Evolutionary conservation across 2,329 filamentous ascomycete genomes (phyloP), one percentile per base, ranked within the genome.

Genomic region (Trichophyton mentagrophytes): DNA sequence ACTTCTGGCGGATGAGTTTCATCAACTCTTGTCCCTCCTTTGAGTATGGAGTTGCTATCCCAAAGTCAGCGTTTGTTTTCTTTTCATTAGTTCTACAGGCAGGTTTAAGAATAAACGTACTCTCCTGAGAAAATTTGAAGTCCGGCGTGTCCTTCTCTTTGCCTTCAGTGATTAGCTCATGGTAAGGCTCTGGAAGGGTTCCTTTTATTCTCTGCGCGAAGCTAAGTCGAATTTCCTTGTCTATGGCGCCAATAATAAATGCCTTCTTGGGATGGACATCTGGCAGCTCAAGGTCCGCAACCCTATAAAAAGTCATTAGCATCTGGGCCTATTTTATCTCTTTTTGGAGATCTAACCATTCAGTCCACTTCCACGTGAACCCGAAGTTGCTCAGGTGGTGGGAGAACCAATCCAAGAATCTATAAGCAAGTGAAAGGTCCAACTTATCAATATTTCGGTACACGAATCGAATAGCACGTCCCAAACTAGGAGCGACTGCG

Each of bases 321-420:
- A 30, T 38, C 17, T 13, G 15, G 25, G 56, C 27, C 33, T 27
- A 38, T 17, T 8, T 5, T 2, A 8, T n/a, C n/a, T 17, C 25
- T 20, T 2, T 33, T 46, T 13, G 9, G 33, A 11, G 38, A 47
- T 75, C 79, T 67, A 73, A 84, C 93, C 93, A 99, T 76, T 99
- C 93, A 15, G 88, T 86, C 93, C 93, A 99, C 75, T 97, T 97
- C 93, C 93, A 99, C 8, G 93, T 93, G 72, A 97, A 99, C 59
- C 95, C 93, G 71, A 99, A 99, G 77, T 99, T 99, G 76, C 91
- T 96, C 66, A 99, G 77, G 77, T 99, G 93, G 72, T 99, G 93
- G 17, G 92, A 84, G 70, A 99, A 99, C 93, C 93, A 99, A 72
- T 97, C 92, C 70, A 96, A 80, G 75, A 97, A 97, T 27, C 93